These are phyloP conservation scores for Cyamopsis tetragonoloba DNA, from an alignment of 306 rosid genomes.

Conservation along the genomic window DNA sequence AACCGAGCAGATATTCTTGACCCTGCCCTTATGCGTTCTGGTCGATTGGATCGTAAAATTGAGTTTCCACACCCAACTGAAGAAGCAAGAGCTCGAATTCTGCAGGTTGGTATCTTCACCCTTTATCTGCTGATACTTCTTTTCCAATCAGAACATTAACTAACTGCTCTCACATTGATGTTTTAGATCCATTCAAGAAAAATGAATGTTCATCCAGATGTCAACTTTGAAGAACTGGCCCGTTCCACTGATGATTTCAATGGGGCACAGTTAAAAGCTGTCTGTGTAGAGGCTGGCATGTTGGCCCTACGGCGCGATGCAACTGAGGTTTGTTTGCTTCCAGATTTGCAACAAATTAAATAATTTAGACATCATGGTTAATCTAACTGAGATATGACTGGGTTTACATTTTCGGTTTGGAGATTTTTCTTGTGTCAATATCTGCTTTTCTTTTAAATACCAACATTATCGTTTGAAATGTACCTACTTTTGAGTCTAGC, in stretches of 20 bases:
- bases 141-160: background rate
- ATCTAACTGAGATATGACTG: background rate
- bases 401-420: background rate
- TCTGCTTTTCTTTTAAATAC: background rate
- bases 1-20: slow-evolving; percentile 97
- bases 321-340: slow-evolving; percentile 64
- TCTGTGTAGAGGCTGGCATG: slow-evolving; percentile 98
- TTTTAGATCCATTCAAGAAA: slow-evolving; percentile 87
- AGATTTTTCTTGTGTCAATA: background rate
- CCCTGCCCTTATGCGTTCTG: slow-evolving; percentile 99
- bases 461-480: background rate
- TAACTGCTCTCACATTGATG: background rate
- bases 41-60: slow-evolving; percentile 92
- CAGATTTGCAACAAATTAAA: background rate
- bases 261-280: slow-evolving; percentile 94
- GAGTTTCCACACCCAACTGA: slow-evolving; percentile 98
- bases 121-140: background rate
- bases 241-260: slow-evolving; percentile 96
- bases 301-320: slow-evolving; percentile 97
- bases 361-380: background rate
- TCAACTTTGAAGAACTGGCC: slow-evolving; percentile 91
- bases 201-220: slow-evolving; percentile 92
- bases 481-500: background rate
- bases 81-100: slow-evolving; percentile 91
- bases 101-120: slow-evolving; percentile 57